Conservation (phyloP, 441 rosid genomes). For the Geranium incanum region DNA sequence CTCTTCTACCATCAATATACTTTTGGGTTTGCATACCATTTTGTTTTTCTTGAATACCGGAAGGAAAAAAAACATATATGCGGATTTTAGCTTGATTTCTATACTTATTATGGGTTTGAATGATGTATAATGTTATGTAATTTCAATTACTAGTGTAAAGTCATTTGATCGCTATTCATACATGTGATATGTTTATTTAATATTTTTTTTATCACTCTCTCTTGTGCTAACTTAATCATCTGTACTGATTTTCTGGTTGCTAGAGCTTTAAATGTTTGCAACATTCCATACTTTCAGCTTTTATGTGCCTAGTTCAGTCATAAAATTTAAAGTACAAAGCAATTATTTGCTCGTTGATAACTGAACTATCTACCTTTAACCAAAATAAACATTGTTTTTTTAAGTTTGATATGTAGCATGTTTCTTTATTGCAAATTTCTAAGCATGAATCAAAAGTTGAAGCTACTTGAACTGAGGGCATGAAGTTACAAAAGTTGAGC, state of each 20-base stretch:
- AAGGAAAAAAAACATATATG: not conserved
- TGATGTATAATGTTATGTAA: not conserved
- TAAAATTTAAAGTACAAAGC: not conserved
- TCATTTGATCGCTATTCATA: no score
- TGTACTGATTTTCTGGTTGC: not conserved
- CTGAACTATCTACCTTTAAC: not conserved
- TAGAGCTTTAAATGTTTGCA: not conserved
- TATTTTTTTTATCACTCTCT: no score
- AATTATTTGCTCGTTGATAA: not conserved
- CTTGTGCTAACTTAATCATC: no score
- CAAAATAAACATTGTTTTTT: slow-evolving; percentile 12
- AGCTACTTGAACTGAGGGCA: slow-evolving; percentile 5
- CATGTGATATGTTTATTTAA: no score
- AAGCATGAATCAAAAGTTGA: slow-evolving; percentile 14
- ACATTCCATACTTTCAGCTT: not conserved
- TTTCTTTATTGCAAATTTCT: slow-evolving; percentile 11
- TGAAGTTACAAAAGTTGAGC: slow-evolving; percentile 21
- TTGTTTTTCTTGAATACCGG: not conserved
- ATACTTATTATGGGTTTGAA: not conserved
- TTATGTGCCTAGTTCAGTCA: not conserved
- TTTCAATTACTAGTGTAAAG: no score
- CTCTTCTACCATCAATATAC: not conserved
- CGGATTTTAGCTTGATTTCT: not conserved
- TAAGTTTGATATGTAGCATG: slow-evolving; percentile 7
- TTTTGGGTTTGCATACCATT: slow-evolving; percentile 3